These are phyloP conservation scores for Zygotorulaspora sp. DNA, from an alignment of 805 yeast species.

Conservation along the genomic window DNA sequence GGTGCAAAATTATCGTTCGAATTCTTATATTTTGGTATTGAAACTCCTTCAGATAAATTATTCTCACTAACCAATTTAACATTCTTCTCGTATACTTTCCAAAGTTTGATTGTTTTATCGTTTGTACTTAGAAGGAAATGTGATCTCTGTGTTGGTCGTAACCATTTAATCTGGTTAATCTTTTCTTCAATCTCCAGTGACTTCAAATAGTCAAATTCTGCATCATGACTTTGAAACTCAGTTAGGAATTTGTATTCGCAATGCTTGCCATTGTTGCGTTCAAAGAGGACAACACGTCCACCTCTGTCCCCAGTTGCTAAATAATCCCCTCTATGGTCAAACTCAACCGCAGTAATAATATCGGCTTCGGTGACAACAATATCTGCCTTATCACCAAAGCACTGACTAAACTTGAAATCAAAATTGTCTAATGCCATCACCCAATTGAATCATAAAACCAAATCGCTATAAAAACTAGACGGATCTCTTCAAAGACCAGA, in stretches of 20 bases:
- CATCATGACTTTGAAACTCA: constrained; percentile 97
- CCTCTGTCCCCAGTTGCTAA: constrained; percentile 98
- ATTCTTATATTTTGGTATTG: constrained; percentile 6
- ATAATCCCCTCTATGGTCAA: constrained; percentile 90
- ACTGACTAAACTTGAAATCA: constrained; percentile 77
- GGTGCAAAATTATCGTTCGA: constrained; percentile 11
- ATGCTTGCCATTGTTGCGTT: constrained; percentile 69
- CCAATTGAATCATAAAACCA: neutral
- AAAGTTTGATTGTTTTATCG: constrained; percentile 96
- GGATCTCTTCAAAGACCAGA: too few relatives aligned
- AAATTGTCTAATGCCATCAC: constrained; percentile 35
- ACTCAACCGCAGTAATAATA: constrained; percentile 94
- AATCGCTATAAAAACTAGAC: too few relatives aligned
- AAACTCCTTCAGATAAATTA: constrained; percentile 54
- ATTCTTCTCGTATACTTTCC: constrained; percentile 93
- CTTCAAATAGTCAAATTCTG: constrained; percentile 95
- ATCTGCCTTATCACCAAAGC: constrained; percentile 98
- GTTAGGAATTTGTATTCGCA: constrained; percentile 95
- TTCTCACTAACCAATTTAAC: constrained; percentile 90
- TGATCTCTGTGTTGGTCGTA: constrained; percentile 81
- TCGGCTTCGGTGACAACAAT: constrained; percentile 96
- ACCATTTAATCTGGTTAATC: constrained; percentile 96
- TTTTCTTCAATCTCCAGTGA: constrained; percentile 96
- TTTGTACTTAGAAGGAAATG: constrained; percentile 87
- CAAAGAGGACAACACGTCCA: constrained; percentile 94